Base-by-base conservation (phyloP, 495 filamentous ascomycete species). In the Tetracladium setigerum region DNA sequence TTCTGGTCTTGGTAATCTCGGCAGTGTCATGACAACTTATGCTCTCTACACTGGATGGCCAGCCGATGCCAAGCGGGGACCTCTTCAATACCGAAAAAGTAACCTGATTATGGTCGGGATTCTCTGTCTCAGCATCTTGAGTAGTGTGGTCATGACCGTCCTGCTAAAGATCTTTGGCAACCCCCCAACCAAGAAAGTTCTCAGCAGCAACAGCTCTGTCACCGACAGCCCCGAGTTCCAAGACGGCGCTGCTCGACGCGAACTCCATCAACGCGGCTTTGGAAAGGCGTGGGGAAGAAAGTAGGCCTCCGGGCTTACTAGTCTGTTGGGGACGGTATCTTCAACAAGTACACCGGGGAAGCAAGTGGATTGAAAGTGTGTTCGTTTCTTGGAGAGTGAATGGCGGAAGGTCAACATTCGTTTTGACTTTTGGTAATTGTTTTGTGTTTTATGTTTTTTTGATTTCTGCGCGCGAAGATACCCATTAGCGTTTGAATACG, bases 61-160 rank as follows among this genome's bases (percentile, higher is more conserved):
- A 18, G 79, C 70, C 27, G 89, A 95, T 66, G 76, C 75, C 14
- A 69, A 70, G 31, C 67, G 67, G 1, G 87, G 87, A 0, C 74
- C 76, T 15, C 70, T 78, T 50, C 84, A 85, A 64, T 95, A 84
- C 61, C 75, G 87, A 17, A 82, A 82, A 62, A 92, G 87, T 63
- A 95, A 91, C 57, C 62, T 89, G 47, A 78, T 84, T 34, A 94
- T 95, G 89, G 77, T 95, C 31, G 89, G 86, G 10, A 95, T 95
- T 47, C 63, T 95, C 18, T 79, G 77, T 53, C 63, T 79, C 27
- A 91, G 86, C 64, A 91, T 95, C 40, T 50, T 86, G 2, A 79
- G 82, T 53, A 80, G 83, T 12, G 55, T 78, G 7, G 52, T 70
- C 32, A 87, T 89, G 83, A 74, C 79, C 30, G 52, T 82, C n/a